A percentile compares a stretch with the other conserved stretches of the same genome.
phyloP scores from a whole-genome alignment of 2,329 filamentous ascomycete genomes.

The Aspergillus novoparasiticus region DNA sequence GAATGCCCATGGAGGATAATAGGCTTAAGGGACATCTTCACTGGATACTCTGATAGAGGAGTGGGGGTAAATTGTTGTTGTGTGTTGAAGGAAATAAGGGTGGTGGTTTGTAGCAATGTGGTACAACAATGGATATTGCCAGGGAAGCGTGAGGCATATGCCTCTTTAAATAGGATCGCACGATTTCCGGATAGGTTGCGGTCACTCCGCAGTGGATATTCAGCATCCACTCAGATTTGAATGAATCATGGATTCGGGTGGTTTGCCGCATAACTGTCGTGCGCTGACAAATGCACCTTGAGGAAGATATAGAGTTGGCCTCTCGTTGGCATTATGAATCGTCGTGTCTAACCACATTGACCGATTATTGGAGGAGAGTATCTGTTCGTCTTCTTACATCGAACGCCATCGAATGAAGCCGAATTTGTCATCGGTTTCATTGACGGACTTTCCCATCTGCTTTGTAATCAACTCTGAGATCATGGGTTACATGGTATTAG shows the following conservation, averaged over 20 bases:
- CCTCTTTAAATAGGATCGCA: background rate
- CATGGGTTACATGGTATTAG: background rate
- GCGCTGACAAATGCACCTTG: background rate
- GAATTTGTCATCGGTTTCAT: background rate
- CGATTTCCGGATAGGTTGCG: background rate
- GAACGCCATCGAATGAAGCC: background rate
- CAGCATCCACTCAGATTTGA: background rate
- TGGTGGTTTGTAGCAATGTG: background rate
- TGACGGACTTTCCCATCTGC: background rate
- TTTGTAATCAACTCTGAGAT: background rate
- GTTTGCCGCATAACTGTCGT: background rate
- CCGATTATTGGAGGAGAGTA: background rate
- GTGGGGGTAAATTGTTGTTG: background rate
- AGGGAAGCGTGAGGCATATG: background rate
- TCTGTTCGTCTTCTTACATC: background rate
- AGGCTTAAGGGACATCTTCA: constrained; percentile 22
- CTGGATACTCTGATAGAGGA: background rate
- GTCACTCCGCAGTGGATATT: background rate
- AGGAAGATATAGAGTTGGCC: too few species aligned
- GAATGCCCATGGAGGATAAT: constrained; percentile 22
- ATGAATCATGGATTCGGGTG: background rate
- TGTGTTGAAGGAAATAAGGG: background rate
- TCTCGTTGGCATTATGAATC: background rate
- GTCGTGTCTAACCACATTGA: background rate
- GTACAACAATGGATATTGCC: background rate